These are phyloP conservation scores for Lentinus tigrinus DNA, from an alignment of 768 basidiomycete species.

Conservation along the genomic window DNA sequence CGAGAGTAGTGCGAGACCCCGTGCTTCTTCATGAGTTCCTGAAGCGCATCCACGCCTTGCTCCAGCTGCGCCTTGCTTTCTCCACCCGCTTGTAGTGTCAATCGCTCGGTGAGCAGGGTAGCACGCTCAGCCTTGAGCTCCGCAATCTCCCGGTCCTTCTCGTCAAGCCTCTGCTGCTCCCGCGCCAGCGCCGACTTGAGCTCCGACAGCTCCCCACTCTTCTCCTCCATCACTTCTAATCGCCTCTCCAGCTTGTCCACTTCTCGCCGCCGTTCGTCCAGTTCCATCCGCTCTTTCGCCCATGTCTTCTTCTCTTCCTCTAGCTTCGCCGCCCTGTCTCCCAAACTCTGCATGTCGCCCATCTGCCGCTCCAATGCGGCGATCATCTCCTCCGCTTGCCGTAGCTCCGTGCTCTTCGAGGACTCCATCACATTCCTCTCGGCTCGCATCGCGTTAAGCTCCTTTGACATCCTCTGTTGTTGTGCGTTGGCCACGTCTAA, in stretches of 20 bases:
- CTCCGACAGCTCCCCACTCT: constrained; percentile 40
- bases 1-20: constrained; percentile 48
- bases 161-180: constrained; percentile 31
- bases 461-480: constrained; percentile 59
- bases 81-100: constrained; percentile 40
- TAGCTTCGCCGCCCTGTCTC: constrained; percentile 35
- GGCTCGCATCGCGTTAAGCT: constrained; percentile 56
- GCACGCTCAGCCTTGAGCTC: constrained; percentile 44
- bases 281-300: constrained; percentile 45
- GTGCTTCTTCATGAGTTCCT: constrained; percentile 53
- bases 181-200: constrained; percentile 40
- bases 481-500: constrained; percentile 58
- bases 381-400: constrained; percentile 66
- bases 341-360: constrained; percentile 48
- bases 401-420: constrained; percentile 61
- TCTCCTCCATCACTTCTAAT: constrained; percentile 42
- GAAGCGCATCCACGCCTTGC: constrained; percentile 46
- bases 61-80: constrained; percentile 43
- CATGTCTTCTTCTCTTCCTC: constrained; percentile 49
- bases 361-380: constrained; percentile 54
- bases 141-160: constrained; percentile 37
- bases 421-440: constrained; percentile 74
- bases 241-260: constrained; percentile 41
- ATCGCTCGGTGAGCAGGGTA: constrained; percentile 51
- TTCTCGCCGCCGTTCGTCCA: constrained; percentile 35